Evolutionary conservation across 306 rosid species (phyloP), one percentile per base, ranked within the genome.

Genomic region (Adenanthera pavonina): DNA sequence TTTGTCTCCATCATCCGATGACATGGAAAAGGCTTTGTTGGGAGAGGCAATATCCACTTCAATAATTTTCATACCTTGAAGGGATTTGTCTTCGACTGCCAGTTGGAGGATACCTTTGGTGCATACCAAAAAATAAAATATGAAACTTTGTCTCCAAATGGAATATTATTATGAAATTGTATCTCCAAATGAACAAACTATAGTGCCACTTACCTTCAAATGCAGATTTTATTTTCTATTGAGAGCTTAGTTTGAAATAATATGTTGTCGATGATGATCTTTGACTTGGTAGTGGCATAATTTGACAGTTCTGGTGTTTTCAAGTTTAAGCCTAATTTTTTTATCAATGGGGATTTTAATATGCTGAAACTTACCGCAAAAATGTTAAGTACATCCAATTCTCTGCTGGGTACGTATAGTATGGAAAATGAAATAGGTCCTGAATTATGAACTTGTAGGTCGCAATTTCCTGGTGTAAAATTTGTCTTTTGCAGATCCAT

Each of bases 221-320:
- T 76, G 52, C 48, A 5, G 59, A 30, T 6, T 51, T 69, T 41
- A 69, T 38, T 74, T 85, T 30, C 38, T 65, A 7, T 59, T n/a
- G 17, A 65, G 70, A 51, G 41, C 75, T 80, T 73, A 30, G 80
- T 59, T 59, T 77, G n/a, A 62, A 80, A 54, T 78, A 10, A 47
- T 74, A 67, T 74, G 77, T 53, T 81, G 7, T 49, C 69, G 56
- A 11, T 73, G 30, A 44, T 68, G 65, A 67, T 80, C 75, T 81
- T 69, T 49, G 69, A 47, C 66, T 60, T 53, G 64, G 74, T 74
- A 43, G 59, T 72, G 77, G 43, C 82, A 44, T 38, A 17, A 33
- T 81, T 69, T 77, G 60, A 52, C 5, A 14, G 36, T 78, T 76
- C 20, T 78, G 56, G n/a, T 49, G 48, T 61, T 33, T 82, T 54